These are phyloP conservation scores for Pyronema omphalodes DNA, from an alignment of 495 filamentous ascomycete genomes.

Conservation along the genomic window DNA sequence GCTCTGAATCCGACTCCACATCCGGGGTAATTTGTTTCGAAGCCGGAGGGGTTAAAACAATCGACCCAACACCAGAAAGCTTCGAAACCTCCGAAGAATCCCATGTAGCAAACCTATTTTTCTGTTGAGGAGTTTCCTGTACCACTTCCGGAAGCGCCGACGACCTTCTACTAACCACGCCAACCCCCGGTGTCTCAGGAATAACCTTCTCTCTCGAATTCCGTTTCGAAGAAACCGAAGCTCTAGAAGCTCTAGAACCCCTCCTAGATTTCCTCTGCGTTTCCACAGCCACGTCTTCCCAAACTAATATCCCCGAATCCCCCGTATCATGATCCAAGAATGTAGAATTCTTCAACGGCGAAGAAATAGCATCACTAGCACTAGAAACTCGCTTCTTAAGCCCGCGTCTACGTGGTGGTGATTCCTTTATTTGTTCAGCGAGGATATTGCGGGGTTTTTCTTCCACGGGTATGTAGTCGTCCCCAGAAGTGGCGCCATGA, in stretches of 20 bases:
- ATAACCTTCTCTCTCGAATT: neutral
- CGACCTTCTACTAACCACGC: neutral
- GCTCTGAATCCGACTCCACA: neutral
- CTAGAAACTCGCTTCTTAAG: conserved; percentile 14
- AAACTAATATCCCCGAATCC: conserved; percentile 6
- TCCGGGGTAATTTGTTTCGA: conserved; percentile 3
- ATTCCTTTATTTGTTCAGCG: conserved; percentile 5
- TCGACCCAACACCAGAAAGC: neutral
- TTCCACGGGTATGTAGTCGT: too few relatives aligned
- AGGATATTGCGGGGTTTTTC: conserved; percentile 5
- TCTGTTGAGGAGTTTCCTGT: too few relatives aligned
- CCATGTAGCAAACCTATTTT: too few relatives aligned
- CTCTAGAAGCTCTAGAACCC: neutral
- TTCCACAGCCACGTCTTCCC: conserved; percentile 10
- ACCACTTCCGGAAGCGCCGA: too few relatives aligned
- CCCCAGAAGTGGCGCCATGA: too few relatives aligned
- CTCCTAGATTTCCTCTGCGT: neutral
- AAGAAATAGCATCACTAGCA: conserved; percentile 4
- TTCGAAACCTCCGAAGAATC: conserved; percentile 5
- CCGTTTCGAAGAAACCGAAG: neutral
- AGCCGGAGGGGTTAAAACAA: neutral
- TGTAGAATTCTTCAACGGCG: conserved; percentile 12
- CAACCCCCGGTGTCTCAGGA: neutral
- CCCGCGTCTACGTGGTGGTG: conserved; percentile 18
- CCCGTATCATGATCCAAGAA: neutral